Conservation (phyloP, 2,329 filamentous ascomycete genomes). For the Xylariaceae sp. region DNA sequence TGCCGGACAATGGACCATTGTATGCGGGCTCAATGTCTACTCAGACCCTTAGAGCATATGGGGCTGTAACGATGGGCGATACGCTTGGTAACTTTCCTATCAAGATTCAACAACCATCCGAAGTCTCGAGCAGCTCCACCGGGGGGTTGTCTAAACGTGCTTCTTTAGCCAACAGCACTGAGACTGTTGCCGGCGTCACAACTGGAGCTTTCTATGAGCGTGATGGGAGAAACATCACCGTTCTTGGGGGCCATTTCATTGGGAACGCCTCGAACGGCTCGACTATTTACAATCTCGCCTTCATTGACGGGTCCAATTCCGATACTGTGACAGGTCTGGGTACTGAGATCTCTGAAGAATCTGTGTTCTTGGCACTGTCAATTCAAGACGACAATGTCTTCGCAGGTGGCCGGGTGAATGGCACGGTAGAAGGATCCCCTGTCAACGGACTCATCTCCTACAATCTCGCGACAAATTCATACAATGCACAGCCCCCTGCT, state of each 20-base stretch:
- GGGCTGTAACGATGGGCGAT: constrained; percentile 67
- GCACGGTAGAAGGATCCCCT: constrained; percentile 62
- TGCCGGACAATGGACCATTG: constrained; percentile 65
- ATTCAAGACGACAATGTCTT: constrained; percentile 71
- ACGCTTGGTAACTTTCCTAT: constrained; percentile 61
- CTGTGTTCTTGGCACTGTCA: constrained; percentile 74
- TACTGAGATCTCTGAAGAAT: constrained; percentile 67
- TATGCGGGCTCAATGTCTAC: constrained; percentile 85
- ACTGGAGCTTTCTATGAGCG: constrained; percentile 77
- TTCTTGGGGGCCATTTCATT: constrained; percentile 85
- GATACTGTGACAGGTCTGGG: constrained; percentile 71
- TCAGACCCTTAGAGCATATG: constrained; percentile 71
- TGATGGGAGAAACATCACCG: constrained; percentile 75
- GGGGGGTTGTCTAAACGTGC: constrained; percentile 51
- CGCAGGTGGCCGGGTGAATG: constrained; percentile 79
- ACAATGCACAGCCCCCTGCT: constrained; percentile 72
- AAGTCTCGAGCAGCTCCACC: constrained; percentile 36
- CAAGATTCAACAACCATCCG: constrained; percentile 48
- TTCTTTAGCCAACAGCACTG: constrained; percentile 40
- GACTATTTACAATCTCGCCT: constrained; percentile 74
- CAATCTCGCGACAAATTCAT: constrained; percentile 68
- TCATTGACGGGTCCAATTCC: constrained; percentile 76
- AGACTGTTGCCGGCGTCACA: constrained; percentile 67
- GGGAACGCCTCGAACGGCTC: constrained; percentile 70
- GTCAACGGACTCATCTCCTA: constrained; percentile 80